Evolutionary conservation across 441 rosid species (phyloP).

Genomic region (Gossypium davidsonii): DNA sequence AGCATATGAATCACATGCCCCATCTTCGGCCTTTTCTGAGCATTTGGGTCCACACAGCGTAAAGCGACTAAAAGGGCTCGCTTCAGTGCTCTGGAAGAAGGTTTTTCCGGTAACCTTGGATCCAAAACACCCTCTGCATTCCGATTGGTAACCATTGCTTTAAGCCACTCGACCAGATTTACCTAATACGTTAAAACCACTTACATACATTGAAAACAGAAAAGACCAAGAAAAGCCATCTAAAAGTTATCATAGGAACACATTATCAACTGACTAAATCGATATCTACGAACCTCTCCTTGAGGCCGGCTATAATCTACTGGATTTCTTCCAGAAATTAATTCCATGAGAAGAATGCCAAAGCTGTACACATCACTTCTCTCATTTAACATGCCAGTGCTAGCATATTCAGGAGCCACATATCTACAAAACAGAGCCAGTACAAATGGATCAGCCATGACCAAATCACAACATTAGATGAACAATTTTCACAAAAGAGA

Average conservation of each 20-base stretch:
- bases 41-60: slow-evolving; percentile 84
- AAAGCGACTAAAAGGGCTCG: slow-evolving; percentile 78
- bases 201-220: neutral
- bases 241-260: neutral
- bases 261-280: neutral
- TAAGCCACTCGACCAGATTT: slow-evolving; percentile 84
- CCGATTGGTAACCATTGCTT: slow-evolving; percentile 67
- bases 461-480: neutral
- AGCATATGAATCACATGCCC: slow-evolving; percentile 94
- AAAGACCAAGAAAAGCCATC: neutral
- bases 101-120: slow-evolving; percentile 68
- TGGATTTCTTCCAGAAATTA: slow-evolving; percentile 80
- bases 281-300: slow-evolving; percentile 49
- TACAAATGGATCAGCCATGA: neutral
- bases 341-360: slow-evolving; percentile 85
- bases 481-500: slow-evolving; percentile 11
- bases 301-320: slow-evolving; percentile 79
- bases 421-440: slow-evolving; percentile 37
- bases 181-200: slow-evolving; percentile 35
- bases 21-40: slow-evolving; percentile 88
- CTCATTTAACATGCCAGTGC: slow-evolving; percentile 93
- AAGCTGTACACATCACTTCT: slow-evolving; percentile 86
- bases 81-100: slow-evolving; percentile 67
- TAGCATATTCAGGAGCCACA: slow-evolving; percentile 93
- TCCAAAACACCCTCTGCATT: slow-evolving; percentile 73